Percentiles rank a stretch among this genome's conserved stretches.
These are phyloP conservation scores for Gracilaria vermiculophylla DNA, from an alignment of 23 red algal species.

Conservation along the genomic window DNA sequence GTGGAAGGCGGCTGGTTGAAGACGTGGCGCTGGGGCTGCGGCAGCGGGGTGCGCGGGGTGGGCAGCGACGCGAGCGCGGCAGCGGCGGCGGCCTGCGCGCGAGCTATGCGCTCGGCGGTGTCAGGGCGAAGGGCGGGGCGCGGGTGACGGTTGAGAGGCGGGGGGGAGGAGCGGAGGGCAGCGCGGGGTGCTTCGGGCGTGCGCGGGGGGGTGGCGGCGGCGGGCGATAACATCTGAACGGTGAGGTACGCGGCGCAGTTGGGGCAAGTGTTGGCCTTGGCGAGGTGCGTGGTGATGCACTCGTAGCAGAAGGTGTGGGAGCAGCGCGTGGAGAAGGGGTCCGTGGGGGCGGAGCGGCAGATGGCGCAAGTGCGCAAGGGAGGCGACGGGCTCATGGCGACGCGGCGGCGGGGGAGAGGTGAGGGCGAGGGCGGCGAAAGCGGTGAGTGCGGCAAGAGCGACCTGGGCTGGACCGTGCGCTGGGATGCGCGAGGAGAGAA, in stretches of 20 bases:
- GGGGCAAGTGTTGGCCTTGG: constrained; percentile 68
- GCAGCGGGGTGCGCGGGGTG: constrained; percentile 5
- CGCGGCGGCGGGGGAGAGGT: not conserved
- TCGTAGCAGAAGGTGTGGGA: constrained; percentile 90
- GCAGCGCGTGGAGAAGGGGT: constrained; percentile 73
- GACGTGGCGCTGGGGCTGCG: too few relatives aligned
- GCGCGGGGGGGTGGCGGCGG: constrained; percentile 19
- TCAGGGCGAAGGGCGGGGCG: not conserved
- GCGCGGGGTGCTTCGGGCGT: not conserved
- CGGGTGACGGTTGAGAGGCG: not conserved
- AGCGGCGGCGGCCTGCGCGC: not conserved
- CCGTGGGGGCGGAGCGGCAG: constrained; percentile 66
- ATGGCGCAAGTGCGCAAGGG: constrained; percentile 66
- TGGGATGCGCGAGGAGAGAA: too few relatives aligned
- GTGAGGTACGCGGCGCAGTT: constrained; percentile 71
- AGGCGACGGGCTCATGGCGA: not conserved
- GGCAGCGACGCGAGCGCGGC: not conserved
- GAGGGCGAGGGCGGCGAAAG: not conserved
- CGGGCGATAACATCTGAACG: constrained; percentile 42
- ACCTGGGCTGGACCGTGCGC: too few relatives aligned
- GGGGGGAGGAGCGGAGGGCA: not conserved
- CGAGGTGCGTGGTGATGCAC: constrained; percentile 81
- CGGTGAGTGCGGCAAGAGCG: not conserved
- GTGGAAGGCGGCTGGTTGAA: too few relatives aligned
- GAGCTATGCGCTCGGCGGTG: not conserved